phyloP scores from a whole-genome alignment of 345 rosid species.

The Gossypium longicalyx region DNA sequence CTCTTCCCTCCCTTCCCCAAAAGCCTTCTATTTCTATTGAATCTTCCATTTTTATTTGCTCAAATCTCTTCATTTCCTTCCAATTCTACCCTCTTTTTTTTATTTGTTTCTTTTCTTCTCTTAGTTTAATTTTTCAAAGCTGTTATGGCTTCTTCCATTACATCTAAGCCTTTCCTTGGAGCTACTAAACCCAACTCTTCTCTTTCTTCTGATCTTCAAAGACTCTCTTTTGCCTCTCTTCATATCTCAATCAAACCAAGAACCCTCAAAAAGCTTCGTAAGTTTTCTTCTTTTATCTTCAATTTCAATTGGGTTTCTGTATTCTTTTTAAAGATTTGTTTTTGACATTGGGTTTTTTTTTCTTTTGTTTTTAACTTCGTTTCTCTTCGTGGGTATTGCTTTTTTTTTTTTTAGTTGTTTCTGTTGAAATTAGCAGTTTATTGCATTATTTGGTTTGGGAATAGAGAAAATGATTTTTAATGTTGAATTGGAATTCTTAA shows the following conservation, averaged over 20 bases:
- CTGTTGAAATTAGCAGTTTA: neutral
- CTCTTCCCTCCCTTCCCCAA: neutral
- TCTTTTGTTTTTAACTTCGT: neutral
- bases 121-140: neutral
- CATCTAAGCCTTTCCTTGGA: slow-evolving; percentile 44
- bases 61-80: slow-evolving; percentile 12
- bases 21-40: slow-evolving; percentile 2
- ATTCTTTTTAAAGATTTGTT: neutral
- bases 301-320: neutral
- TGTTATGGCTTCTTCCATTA: slow-evolving; percentile 56
- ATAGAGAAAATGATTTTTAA: neutral
- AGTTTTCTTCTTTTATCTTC: slow-evolving; percentile 21
- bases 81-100: neutral
- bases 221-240: slow-evolving; percentile 35
- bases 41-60: neutral
- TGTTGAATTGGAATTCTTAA: neutral
- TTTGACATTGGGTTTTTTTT: neutral
- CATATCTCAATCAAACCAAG: slow-evolving; percentile 42
- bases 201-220: slow-evolving; percentile 42
- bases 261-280: slow-evolving; percentile 45
- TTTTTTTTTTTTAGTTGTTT: neutral
- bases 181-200: slow-evolving; percentile 31
- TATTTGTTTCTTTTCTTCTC: neutral
- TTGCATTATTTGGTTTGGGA: neutral
- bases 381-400: neutral